Percentiles rank a stretch among this genome's conserved stretches.
These are phyloP conservation scores for Claviceps sp. DNA, from an alignment of 2,329 filamentous ascomycete species.

Conservation along the genomic window DNA sequence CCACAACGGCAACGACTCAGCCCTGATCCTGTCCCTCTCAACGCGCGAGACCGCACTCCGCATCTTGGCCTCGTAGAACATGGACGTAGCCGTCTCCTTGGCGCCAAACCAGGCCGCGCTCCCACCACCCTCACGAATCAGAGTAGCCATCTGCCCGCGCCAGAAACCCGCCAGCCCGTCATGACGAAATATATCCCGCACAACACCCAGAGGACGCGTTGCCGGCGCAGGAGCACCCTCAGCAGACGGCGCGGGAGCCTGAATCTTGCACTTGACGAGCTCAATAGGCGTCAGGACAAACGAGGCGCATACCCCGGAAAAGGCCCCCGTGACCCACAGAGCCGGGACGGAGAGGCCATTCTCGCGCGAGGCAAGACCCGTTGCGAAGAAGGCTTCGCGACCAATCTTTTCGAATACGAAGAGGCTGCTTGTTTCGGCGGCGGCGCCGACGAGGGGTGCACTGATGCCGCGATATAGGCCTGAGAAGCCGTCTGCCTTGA, in stretches of 20 bases:
- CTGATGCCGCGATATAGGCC: conserved; percentile 87
- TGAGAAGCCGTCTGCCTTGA: conserved; percentile 63
- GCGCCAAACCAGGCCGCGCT: conserved; percentile 90
- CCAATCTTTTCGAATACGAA: conserved; percentile 83
- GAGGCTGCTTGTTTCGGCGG: conserved; percentile 79
- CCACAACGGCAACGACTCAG: conserved; percentile 57
- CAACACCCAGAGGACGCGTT: conserved; percentile 53
- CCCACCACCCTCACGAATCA: conserved; percentile 88
- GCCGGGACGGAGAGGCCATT: conserved; percentile 59
- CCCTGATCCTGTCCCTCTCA: conserved; percentile 27
- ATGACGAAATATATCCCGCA: conserved; percentile 66
- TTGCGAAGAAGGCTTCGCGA: conserved; percentile 47
- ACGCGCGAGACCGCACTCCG: conserved; percentile 23
- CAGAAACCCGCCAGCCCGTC: conserved; percentile 82
- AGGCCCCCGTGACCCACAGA: conserved; percentile 68
- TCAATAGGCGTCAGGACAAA: conserved; percentile 89
- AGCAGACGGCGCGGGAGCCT: conserved; percentile 47
- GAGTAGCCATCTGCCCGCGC: conserved; percentile 85
- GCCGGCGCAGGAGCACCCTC: conserved; percentile 23
- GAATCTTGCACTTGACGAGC: conserved; percentile 96
- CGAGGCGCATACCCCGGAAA: conserved; percentile 79
- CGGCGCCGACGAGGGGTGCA: conserved; percentile 80
- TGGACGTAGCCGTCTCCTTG: conserved; percentile 65
- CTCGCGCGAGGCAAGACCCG: conserved; percentile 34
- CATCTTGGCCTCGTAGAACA: conserved; percentile 51